Conservation (phyloP, 345 rosid species). For the Laguncularia racemosa region DNA sequence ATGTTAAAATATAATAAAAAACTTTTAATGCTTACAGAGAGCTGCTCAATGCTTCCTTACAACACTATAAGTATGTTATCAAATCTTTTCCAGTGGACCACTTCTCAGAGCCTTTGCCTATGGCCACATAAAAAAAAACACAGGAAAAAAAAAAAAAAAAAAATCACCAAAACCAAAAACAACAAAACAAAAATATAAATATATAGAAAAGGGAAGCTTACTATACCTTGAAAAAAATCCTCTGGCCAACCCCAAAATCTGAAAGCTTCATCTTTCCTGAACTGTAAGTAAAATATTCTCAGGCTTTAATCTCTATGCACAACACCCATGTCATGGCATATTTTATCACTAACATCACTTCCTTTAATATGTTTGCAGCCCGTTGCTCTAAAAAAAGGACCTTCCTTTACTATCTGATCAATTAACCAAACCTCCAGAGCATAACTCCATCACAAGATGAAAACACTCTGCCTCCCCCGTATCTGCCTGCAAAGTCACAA, state of each 20-base stretch:
- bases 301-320: slow-evolving; percentile 94
- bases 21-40: too few relatives aligned
- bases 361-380: slow-evolving; percentile 80
- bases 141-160: background rate
- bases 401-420: slow-evolving; percentile 68
- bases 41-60: too few relatives aligned
- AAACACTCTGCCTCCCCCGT: slow-evolving; percentile 74
- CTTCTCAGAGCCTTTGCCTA: too few relatives aligned
- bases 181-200: background rate
- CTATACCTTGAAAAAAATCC: slow-evolving; percentile 87
- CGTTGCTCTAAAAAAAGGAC: slow-evolving; percentile 63
- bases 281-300: slow-evolving; percentile 75
- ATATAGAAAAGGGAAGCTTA: slow-evolving; percentile 1
- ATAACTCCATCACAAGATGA: slow-evolving; percentile 92
- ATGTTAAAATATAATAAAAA: too few relatives aligned
- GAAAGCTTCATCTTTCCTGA: slow-evolving; percentile 83
- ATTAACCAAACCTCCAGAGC: slow-evolving; percentile 86
- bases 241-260: slow-evolving; percentile 95
- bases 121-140: too few relatives aligned
- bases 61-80: too few relatives aligned
- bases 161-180: background rate
- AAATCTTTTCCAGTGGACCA: too few relatives aligned
- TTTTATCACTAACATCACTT: slow-evolving; percentile 70
- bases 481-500: slow-evolving; percentile 79
- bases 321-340: slow-evolving; percentile 99